phyloP scores from a whole-genome alignment of 352 stramenopile species.

The Phytophthora cactorum region DNA sequence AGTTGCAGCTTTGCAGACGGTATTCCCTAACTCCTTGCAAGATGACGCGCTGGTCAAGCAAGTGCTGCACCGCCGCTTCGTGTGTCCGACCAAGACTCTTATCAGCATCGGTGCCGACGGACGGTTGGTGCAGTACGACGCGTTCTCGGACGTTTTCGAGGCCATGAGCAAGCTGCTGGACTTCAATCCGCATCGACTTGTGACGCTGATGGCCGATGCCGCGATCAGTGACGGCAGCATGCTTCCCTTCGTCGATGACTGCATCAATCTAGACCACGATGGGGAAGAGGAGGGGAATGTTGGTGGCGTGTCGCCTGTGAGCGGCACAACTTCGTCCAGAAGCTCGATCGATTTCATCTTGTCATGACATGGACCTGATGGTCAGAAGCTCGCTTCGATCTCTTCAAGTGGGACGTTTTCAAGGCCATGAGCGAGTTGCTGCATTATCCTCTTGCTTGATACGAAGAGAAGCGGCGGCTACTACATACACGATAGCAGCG shows the following conservation, averaged over 20 bases:
- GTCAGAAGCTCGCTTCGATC: background rate
- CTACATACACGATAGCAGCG: no score
- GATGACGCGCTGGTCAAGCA: constrained; percentile 17
- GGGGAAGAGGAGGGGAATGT: background rate
- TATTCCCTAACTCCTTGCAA: constrained; percentile 33
- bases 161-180: constrained; percentile 35
- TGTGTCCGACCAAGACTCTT: constrained; percentile 41
- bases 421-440: no score
- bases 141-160: constrained; percentile 43
- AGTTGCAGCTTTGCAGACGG: constrained; percentile 20
- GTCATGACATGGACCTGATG: constrained; percentile 14
- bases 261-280: constrained; percentile 3
- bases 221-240: constrained; percentile 38
- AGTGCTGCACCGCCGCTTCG: constrained; percentile 25
- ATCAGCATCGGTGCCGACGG: constrained; percentile 37
- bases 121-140: constrained; percentile 40
- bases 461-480: no score
- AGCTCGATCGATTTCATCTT: constrained; percentile 32
- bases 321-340: background rate
- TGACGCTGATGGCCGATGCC: constrained; percentile 32
- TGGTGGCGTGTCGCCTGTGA: background rate
- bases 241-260: constrained; percentile 21
- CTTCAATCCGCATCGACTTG: constrained; percentile 20
- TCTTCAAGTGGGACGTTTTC: no score
- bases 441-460: no score